Percentiles rank a stretch among this genome's conserved stretches.
These are phyloP conservation scores for Aspergillaceae sp. DNA, from an alignment of 2,329 filamentous ascomycete genomes.

Conservation along the genomic window DNA sequence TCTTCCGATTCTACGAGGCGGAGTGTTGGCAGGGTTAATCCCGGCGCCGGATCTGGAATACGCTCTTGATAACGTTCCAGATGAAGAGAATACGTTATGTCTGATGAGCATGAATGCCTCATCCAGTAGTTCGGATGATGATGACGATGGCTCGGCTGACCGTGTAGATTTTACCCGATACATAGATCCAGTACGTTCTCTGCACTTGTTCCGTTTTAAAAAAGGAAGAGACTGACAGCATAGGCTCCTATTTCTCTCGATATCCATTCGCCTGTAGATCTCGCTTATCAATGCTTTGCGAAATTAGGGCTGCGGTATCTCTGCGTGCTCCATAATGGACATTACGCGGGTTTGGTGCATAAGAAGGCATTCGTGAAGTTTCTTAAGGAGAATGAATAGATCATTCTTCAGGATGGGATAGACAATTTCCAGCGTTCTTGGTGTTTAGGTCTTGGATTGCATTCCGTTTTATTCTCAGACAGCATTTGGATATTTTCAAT, in stretches of 20 bases:
- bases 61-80: slow-evolving; percentile 72
- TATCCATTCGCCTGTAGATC: slow-evolving; percentile 79
- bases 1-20: slow-evolving; percentile 72
- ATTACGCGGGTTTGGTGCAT: slow-evolving; percentile 85
- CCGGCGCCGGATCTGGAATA: slow-evolving; percentile 91
- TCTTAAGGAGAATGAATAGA: slow-evolving; percentile 65
- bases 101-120: slow-evolving; percentile 65
- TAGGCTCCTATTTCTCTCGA: slow-evolving; percentile 80
- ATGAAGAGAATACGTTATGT: slow-evolving; percentile 64
- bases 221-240: slow-evolving; percentile 4
- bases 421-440: too few species aligned
- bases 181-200: slow-evolving; percentile 66
- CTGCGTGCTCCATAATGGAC: slow-evolving; percentile 75
- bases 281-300: slow-evolving; percentile 93
- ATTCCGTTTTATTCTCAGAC: not conserved
- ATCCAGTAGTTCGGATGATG: slow-evolving; percentile 48
- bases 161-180: slow-evolving; percentile 82
- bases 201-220: not conserved
- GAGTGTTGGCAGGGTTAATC: slow-evolving; percentile 77
- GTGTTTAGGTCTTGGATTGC: not conserved
- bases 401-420: not conserved
- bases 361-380: slow-evolving; percentile 97
- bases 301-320: slow-evolving; percentile 90
- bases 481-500: not conserved
- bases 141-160: slow-evolving; percentile 46